Evolutionary conservation across 495 filamentous ascomycete species (phyloP), one percentile per base, ranked within the genome.

Genomic region (Talaromyces nanjingensis): DNA sequence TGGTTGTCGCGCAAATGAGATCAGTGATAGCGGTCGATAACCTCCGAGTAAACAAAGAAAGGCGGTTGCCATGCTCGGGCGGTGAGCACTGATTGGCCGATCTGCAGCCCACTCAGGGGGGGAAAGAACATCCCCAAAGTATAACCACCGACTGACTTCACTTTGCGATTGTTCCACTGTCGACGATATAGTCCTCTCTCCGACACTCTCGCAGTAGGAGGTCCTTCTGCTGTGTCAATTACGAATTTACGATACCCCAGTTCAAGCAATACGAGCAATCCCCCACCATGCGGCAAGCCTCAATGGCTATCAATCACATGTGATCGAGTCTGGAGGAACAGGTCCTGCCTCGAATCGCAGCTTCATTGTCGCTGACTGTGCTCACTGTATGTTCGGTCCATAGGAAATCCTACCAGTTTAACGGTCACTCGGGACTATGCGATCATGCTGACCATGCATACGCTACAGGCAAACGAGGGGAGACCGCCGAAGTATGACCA

Each of bases 21-120:
- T 25, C n/a, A 22, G 49, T 24, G 22, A 24, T 24, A 24, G 22
- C 22, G 22, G 1, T 22, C 47, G 22, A 56, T n/a, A 56, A 56
- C 27, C 20, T 4, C 12, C 39, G 22, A 24, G 45, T 62, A 52
- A 62, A 54, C 60, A 62, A 53, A 62, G n/a, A 37, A 33, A 37
- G 27, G 42, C 18, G 60, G 60, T 62, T 62, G 60, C 60, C 47
- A 52, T 62, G 60, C 29, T n/a, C 8, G 60, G 47, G n/a, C 25
- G 31, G 56, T 18, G 24, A 29, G 42, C 47, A 11, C 29, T 62
- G 60, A 54, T 62, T 62, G 60, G 60, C 29, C 60, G 22, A 52
- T 62, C 16, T 4, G 6, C n/a, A 20, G 7, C 45, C 45, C 45
- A 20, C 45, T 49, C 45, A 49, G 45, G 45, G 45, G 45, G 42